Percentiles rank a stretch among this genome's conserved stretches.
phyloP scores from a whole-genome alignment of 2,329 filamentous ascomycete species.

The Pseudogymnoascus sp. region DNA sequence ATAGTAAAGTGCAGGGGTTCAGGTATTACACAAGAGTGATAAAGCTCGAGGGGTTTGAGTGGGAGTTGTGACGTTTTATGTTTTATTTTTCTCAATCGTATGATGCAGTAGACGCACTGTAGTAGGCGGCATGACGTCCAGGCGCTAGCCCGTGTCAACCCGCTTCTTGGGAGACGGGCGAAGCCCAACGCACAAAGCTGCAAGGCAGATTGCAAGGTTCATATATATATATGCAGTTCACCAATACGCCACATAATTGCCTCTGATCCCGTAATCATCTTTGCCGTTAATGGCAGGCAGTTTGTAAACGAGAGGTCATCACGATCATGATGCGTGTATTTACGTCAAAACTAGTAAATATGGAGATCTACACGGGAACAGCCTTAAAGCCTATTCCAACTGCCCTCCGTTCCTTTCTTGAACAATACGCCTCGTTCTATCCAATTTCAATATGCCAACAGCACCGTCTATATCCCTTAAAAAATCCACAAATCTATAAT shows the following conservation, averaged over 20 bases:
- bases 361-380: neutral
- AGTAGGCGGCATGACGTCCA: neutral
- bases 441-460: neutral
- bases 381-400: neutral
- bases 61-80: neutral
- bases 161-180: neutral
- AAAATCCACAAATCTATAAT: neutral
- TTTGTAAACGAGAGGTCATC: neutral
- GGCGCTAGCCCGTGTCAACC: neutral
- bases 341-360: neutral
- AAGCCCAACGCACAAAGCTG: neutral
- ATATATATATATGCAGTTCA: neutral
- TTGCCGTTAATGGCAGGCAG: neutral
- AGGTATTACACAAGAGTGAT: neutral
- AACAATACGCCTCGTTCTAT: neutral
- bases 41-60: neutral
- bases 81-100: neutral
- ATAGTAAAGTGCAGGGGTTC: neutral
- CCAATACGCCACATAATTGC: neutral
- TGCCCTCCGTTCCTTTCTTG: neutral
- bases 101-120: neutral
- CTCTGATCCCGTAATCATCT: neutral
- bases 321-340: neutral
- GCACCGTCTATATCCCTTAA: neutral
- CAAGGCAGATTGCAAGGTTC: slow-evolving; percentile 1